Evolutionary conservation across 2,329 filamentous ascomycete genomes (phyloP), one percentile per base, ranked within the genome.

Genomic region (Fusarium sp.): DNA sequence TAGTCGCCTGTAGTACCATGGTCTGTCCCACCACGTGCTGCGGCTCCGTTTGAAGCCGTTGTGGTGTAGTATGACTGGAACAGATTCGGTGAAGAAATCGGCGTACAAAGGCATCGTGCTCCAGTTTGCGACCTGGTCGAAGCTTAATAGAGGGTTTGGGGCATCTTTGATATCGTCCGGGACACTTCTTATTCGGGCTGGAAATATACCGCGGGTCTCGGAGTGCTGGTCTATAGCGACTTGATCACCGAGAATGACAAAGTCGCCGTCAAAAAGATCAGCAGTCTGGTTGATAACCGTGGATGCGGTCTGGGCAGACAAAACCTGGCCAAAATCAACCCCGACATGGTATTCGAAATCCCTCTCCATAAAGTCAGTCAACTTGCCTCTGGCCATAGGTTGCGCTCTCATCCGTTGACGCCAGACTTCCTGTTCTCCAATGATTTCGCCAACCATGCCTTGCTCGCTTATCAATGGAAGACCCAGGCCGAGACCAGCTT

Each of bases 391-490:
- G 2, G 39, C 15, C 6, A 45, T 22, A 4, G 19, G 19, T 4
- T 46, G 32, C 0, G 41, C 10, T 3, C 27, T 41, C 25, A 33
- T 44, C 13, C 30, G 37, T 7, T 46, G 8, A 1, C 60, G 51
- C 60, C 60, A 63, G 4, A 50, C 11, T 20, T 63, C 49, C 8
- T 63, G 60, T 3, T 45, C 45, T 2, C 39, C 33, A 0, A 63
- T 13, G 1, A 63, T 1, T 0, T 35, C n/a, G 4, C 44, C 60
- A 2, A 45, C 6, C 6, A 49, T 23, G 2, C 58, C 60, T 27
- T 63, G 60, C 0, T 63, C 60, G 9, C 58, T 63, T n/a, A 37
- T 27, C 0, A 56, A 0, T 13, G 13, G 50, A 4, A 63, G 45
- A 0, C 10, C 58, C 0, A 32, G 8, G 4, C 25, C 58, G 1